phyloP scores from a whole-genome alignment of 2,329 filamentous ascomycete species.

The Hypoxylon sp. region DNA sequence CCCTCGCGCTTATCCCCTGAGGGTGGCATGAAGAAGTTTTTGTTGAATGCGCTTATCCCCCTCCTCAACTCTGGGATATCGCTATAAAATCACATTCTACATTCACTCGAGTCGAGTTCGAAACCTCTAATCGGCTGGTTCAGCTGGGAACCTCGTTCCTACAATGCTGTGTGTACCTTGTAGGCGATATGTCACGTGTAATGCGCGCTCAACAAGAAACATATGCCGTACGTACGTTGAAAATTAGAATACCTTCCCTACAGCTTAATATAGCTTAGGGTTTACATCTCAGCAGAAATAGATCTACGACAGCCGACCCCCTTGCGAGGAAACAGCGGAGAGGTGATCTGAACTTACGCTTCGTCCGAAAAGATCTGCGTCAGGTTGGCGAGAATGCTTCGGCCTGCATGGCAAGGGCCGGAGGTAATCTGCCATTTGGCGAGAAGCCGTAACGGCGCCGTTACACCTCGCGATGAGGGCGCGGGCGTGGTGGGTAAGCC shows the following conservation, averaged over 20 bases:
- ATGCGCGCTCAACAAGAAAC: neutral
- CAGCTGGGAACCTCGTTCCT: conserved; percentile 6
- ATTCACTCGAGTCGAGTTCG: neutral
- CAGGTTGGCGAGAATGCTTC: neutral
- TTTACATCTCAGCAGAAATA: neutral
- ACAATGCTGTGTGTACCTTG: too few species aligned
- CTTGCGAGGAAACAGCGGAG: neutral
- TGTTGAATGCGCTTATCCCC: too few species aligned
- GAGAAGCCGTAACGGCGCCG: neutral
- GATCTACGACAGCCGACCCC: neutral
- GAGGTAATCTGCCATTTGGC: neutral
- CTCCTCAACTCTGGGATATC: neutral
- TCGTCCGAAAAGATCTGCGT: neutral
- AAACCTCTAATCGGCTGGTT: conserved; percentile 4
- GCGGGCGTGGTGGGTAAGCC: neutral
- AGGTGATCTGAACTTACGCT: neutral
- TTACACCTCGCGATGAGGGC: neutral
- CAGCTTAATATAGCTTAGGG: neutral
- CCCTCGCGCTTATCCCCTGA: neutral
- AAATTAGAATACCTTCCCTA: neutral
- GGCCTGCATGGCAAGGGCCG: neutral
- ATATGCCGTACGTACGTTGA: neutral
- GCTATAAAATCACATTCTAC: neutral
- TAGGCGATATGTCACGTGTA: conserved; percentile 11
- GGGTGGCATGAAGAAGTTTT: too few species aligned